phyloP scores from a whole-genome alignment of 352 stramenopile genomes.

The Phytopythium chamaehyphon region DNA sequence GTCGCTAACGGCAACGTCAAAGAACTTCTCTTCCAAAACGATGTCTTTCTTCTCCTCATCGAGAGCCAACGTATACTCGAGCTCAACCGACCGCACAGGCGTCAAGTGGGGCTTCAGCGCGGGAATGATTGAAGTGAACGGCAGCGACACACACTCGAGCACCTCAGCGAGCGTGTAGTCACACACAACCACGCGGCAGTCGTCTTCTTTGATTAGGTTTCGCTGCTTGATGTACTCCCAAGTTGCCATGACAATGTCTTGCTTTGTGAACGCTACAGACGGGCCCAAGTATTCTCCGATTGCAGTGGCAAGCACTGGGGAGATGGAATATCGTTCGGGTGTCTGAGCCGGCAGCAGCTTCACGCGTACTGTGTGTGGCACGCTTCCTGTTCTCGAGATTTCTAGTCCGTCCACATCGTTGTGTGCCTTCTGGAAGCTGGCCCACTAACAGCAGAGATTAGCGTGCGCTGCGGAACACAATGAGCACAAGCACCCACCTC shows the following conservation, averaged over 20 bases:
- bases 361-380: constrained; percentile 57
- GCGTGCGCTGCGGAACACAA: neutral
- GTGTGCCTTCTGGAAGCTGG: constrained; percentile 68
- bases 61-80: constrained; percentile 63
- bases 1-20: constrained; percentile 53
- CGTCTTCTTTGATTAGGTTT: constrained; percentile 79
- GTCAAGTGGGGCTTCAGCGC: constrained; percentile 65
- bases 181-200: constrained; percentile 67
- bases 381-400: constrained; percentile 43
- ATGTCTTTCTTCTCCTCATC: constrained; percentile 20
- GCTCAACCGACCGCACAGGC: constrained; percentile 37
- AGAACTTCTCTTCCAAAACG: constrained; percentile 46
- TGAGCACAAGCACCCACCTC: constrained; percentile 27
- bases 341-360: constrained; percentile 56
- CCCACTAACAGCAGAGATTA: constrained; percentile 39
- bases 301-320: constrained; percentile 27
- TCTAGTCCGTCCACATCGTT: constrained; percentile 59
- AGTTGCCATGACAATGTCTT: constrained; percentile 65
- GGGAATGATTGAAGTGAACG: constrained; percentile 65
- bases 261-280: constrained; percentile 56
- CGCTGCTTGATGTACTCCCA: constrained; percentile 77
- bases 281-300: constrained; percentile 38
- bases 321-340: constrained; percentile 59
- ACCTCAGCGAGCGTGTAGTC: constrained; percentile 46
- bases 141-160: constrained; percentile 63